Percentiles rank a stretch among this genome's conserved stretches.
phyloP scores from a whole-genome alignment of 2,329 filamentous ascomycete species.

The Curvularia spicifera region DNA sequence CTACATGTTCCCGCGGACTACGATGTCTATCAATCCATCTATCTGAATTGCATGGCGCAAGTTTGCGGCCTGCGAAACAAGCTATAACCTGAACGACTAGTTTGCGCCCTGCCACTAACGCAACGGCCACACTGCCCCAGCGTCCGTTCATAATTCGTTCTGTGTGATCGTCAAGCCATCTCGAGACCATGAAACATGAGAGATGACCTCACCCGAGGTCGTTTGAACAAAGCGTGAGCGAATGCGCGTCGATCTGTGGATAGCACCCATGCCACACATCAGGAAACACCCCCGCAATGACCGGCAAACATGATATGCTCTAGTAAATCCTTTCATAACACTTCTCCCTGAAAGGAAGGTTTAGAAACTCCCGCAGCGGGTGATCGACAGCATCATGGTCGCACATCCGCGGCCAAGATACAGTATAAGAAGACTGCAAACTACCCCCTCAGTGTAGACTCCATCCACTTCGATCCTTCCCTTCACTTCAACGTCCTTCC shows the following conservation, averaged over 20 bases:
- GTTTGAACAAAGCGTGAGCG: not conserved
- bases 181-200: not conserved
- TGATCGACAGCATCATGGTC: not conserved
- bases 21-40: not conserved
- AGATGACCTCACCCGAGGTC: not conserved
- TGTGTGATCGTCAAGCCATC: not conserved
- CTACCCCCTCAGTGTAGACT: not conserved
- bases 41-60: not conserved
- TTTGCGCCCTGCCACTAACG: constrained; percentile 4
- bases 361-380: not conserved
- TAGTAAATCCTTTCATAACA: constrained; percentile 1
- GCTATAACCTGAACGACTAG: not conserved
- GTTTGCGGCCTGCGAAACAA: not conserved
- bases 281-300: not conserved
- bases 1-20: not conserved
- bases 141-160: not conserved
- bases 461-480: constrained; percentile 15
- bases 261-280: not conserved
- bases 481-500: constrained; percentile 6
- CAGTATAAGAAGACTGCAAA: constrained; percentile 5
- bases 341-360: not conserved
- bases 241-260: not conserved
- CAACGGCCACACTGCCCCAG: not conserved
- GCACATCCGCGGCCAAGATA: not conserved
- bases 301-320: not conserved